Evolutionary conservation across 2,329 filamentous ascomycete species (phyloP).

Genomic region (Lasiodiplodia sp.): DNA sequence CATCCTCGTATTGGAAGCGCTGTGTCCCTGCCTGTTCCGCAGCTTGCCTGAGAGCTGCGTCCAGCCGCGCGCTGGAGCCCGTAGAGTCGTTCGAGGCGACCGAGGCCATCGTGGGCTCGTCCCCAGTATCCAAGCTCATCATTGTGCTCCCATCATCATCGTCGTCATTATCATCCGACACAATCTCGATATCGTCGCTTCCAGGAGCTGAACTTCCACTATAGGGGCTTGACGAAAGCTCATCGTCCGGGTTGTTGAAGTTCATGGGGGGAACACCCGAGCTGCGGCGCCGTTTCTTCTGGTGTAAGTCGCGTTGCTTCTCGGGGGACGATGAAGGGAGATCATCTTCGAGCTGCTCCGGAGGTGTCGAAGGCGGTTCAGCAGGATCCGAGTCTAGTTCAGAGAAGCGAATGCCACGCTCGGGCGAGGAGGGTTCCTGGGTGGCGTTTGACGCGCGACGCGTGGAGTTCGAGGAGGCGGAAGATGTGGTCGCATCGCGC

Average conservation of each 20-base stretch:
- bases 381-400: conserved; percentile 55
- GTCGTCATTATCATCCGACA: conserved; percentile 54
- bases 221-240: conserved; percentile 79
- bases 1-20: conserved; percentile 66
- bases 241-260: conserved; percentile 69
- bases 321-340: conserved; percentile 67
- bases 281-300: conserved; percentile 66
- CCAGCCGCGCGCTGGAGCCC: conserved; percentile 75
- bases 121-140: conserved; percentile 76
- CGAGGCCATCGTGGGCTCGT: conserved; percentile 72
- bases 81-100: conserved; percentile 64
- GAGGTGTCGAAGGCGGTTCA: conserved; percentile 68
- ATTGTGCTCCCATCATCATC: conserved; percentile 79
- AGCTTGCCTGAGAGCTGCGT: conserved; percentile 79
- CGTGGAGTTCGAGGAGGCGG: conserved; percentile 75
- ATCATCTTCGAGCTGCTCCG: conserved; percentile 66
- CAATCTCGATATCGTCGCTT: conserved; percentile 62
- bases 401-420: conserved; percentile 33
- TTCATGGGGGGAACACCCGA: conserved; percentile 71
- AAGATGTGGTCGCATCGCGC: conserved; percentile 82
- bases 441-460: conserved; percentile 72
- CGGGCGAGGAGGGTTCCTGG: conserved; percentile 40
- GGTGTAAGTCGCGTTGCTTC: conserved; percentile 69
- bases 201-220: conserved; percentile 59
- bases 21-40: conserved; percentile 78